Evolutionary conservation across 1,139 yeast genomes (phyloP), one percentile per base, ranked within the genome.

Genomic region (Nematodospora anomalae): DNA sequence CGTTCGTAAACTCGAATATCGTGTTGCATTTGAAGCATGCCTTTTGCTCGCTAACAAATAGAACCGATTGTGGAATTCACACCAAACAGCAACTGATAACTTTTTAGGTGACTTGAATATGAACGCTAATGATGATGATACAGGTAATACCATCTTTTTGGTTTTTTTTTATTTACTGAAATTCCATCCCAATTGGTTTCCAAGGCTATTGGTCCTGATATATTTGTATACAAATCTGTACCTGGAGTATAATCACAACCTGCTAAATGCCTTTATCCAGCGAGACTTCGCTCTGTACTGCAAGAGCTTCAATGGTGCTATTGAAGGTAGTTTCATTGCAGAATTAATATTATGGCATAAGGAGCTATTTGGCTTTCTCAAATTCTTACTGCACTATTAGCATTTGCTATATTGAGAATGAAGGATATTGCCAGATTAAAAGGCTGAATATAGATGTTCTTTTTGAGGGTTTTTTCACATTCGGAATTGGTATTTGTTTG

Each of bases 361-460:
- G 29, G 65, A 61, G 37, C 46, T 60, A 26, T 55, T 62, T 16
- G 42, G 6, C 28, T 44, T 51, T 54, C 49, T 3, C 64, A 58
- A 46, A 64, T 71, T 33, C 22, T 55, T 28, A 57, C 76, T 23
- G 55, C 76, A 11, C 48, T 77, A 16, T 50, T 60, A 30, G 68
- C 67, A 0, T 61, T 60, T 47, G 68, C 61, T 4, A 37, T 62
- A 4, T 55, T 62, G 38, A 51, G 57, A 41, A 43, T 55, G 50
- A 44, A 58, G 44, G 55, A 56, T n/a, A 32, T 44, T 8, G 43
- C 63, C 64, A 57, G 57, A 2, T 38, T 43, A 35, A 53, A 57
- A 24, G 85, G 86, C 14, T 80, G 86, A 86, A 64, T 74, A 45
- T 81, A 82, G 81, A 58, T 83, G 16, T 83, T 82, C 49, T 52